Conservation (phyloP, 345 rosid species). For the Viola odorata region DNA sequence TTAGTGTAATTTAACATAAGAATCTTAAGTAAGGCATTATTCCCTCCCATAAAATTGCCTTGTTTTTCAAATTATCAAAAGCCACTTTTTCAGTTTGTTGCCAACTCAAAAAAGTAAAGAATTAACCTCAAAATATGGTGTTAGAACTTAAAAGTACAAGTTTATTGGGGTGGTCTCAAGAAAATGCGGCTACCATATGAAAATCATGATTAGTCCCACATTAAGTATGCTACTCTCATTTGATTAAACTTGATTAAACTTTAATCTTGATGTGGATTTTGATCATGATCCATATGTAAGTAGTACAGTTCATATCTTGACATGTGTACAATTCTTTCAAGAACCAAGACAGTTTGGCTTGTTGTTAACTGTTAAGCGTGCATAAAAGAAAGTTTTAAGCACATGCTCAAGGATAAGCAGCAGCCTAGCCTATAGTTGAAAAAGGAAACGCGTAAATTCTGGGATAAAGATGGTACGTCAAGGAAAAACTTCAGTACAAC, state of each 20-base stretch:
- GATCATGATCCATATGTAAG: slow-evolving; percentile 18
- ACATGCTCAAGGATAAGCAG: slow-evolving; percentile 8
- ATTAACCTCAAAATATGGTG: slow-evolving; percentile 5
- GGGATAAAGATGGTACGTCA: neutral
- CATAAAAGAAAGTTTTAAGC: slow-evolving; percentile 17
- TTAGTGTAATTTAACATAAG: neutral
- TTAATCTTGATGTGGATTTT: slow-evolving; percentile 9
- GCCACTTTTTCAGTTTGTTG: slow-evolving; percentile 19
- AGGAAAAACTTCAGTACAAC: too few species aligned
- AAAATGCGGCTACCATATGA: slow-evolving; percentile 52
- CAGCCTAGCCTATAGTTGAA: neutral
- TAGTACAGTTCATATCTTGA: slow-evolving; percentile 31
- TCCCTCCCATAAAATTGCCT: slow-evolving; percentile 17
- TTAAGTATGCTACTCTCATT: neutral
- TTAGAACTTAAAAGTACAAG: slow-evolving; percentile 10
- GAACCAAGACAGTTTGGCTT: slow-evolving; percentile 7
- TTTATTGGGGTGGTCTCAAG: slow-evolving; percentile 56
- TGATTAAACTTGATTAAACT: neutral
- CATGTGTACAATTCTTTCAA: slow-evolving; percentile 25
- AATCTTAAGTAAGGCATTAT: too few species aligned
- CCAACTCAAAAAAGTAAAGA: slow-evolving; percentile 24
- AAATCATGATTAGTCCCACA: slow-evolving; percentile 17
- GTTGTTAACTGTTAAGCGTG: slow-evolving; percentile 28
- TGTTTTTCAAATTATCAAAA: slow-evolving; percentile 7
- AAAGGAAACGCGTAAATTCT: slow-evolving; percentile 1